These are phyloP conservation scores for Teunomyces gatunensis DNA, from an alignment of 805 yeast species.

Conservation along the genomic window DNA sequence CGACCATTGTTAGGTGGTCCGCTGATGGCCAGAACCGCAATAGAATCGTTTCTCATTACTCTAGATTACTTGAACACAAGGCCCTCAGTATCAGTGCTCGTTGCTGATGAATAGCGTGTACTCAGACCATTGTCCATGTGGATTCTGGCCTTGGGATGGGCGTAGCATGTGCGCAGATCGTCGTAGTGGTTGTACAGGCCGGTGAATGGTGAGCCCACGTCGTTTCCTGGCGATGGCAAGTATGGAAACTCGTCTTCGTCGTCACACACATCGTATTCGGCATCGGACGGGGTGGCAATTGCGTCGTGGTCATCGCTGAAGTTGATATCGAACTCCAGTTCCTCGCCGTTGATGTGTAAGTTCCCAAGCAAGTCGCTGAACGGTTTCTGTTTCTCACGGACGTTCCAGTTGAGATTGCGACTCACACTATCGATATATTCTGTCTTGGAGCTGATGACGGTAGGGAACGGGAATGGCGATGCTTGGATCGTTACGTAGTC, in stretches of 20 bases:
- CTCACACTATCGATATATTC: slow-evolving; percentile 84
- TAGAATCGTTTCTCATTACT: background rate
- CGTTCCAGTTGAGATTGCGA: slow-evolving; percentile 90
- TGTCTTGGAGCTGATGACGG: slow-evolving; percentile 70
- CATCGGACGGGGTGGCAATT: slow-evolving; percentile 15
- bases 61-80: slow-evolving; percentile 7
- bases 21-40: background rate
- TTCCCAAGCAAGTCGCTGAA: slow-evolving; percentile 57
- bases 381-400: slow-evolving; percentile 82
- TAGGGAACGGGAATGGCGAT: slow-evolving; percentile 90
- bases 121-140: slow-evolving; percentile 24
- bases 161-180: slow-evolving; percentile 35
- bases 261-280: slow-evolving; percentile 7
- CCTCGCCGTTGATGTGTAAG: slow-evolving; percentile 14
- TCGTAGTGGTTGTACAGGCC: slow-evolving; percentile 30
- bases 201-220: background rate
- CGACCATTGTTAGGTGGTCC: background rate
- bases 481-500: slow-evolving; percentile 85
- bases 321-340: slow-evolving; percentile 35
- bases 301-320: slow-evolving; percentile 23
- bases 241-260: slow-evolving; percentile 26
- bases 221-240: slow-evolving; percentile 29
- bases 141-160: slow-evolving; percentile 44
- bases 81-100: slow-evolving; percentile 3
- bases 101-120: slow-evolving; percentile 20